phyloP scores from a whole-genome alignment of 345 rosid genomes.

The Melaleuca alternifolia region DNA sequence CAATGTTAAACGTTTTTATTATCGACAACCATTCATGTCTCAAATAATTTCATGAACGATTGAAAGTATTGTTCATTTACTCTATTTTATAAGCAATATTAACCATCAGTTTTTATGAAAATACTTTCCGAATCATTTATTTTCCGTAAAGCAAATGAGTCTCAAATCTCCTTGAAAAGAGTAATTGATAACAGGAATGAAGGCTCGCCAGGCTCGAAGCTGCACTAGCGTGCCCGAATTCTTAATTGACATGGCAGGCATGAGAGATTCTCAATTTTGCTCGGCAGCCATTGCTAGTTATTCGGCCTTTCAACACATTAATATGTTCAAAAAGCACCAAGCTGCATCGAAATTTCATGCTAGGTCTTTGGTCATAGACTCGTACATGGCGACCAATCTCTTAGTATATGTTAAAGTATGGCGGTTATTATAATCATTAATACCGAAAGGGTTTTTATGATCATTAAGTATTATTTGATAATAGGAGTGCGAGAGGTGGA shows the following conservation, averaged over 20 bases:
- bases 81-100: too few species aligned
- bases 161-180: neutral
- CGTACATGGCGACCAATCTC: neutral
- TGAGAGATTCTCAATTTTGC: neutral
- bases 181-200: neutral
- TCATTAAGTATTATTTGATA: too few species aligned
- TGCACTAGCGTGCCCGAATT: neutral
- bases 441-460: too few species aligned
- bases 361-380: neutral
- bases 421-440: too few species aligned
- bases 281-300: neutral
- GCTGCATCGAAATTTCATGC: neutral
- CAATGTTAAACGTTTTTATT: neutral
- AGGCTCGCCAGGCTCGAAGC: neutral
- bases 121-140: fast-evolving
- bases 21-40: neutral
- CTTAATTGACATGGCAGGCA: neutral
- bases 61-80: neutral
- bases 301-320: neutral
- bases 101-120: too few species aligned
- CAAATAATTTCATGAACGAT: neutral
- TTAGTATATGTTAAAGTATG: neutral
- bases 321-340: neutral
- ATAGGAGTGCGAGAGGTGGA: too few species aligned
- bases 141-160: neutral